These are phyloP conservation scores for Candida golubevii DNA, from an alignment of 805 yeast genomes.

Conservation along the genomic window DNA sequence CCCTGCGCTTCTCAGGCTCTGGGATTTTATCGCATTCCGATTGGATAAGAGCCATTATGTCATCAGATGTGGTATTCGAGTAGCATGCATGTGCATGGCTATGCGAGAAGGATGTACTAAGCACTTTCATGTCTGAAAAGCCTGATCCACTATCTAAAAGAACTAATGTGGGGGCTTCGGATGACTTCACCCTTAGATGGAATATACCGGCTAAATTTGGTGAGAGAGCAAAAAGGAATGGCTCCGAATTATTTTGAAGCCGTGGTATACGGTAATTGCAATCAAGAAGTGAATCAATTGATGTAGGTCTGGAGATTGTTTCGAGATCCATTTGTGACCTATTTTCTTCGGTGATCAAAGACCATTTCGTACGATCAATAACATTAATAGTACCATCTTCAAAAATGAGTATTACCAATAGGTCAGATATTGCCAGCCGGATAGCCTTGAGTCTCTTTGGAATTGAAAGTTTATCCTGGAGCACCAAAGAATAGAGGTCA, in stretches of 20 bases:
- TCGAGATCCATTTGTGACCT: background rate
- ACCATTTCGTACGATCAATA: conserved; percentile 36
- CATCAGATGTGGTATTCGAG: conserved; percentile 64
- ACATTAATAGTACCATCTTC: conserved; percentile 45
- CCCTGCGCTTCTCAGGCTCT: conserved; percentile 15
- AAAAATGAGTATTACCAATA: conserved; percentile 35
- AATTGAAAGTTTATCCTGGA: conserved; percentile 27
- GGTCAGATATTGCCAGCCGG: conserved; percentile 35
- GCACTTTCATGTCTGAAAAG: conserved; percentile 27
- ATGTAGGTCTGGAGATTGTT: conserved; percentile 17
- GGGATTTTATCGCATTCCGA: conserved; percentile 14
- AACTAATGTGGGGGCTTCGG: conserved; percentile 2
- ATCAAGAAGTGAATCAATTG: conserved; percentile 44
- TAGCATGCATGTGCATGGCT: conserved; percentile 70
- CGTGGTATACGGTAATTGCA: conserved; percentile 50
- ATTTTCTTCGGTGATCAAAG: conserved; percentile 9
- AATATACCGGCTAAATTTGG: conserved; percentile 47
- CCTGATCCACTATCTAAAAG: conserved; percentile 2
- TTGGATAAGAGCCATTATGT: conserved; percentile 55
- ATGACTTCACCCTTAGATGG: conserved; percentile 17
- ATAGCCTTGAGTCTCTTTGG: conserved; percentile 28
- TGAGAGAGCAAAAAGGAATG: conserved; percentile 38
- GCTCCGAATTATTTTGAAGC: conserved; percentile 19
- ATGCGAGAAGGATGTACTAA: conserved; percentile 56
- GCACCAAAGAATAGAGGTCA: conserved; percentile 10